Evolutionary conservation across 2,329 filamentous ascomycete species (phyloP).

Genomic region (Aulographum hederae): DNA sequence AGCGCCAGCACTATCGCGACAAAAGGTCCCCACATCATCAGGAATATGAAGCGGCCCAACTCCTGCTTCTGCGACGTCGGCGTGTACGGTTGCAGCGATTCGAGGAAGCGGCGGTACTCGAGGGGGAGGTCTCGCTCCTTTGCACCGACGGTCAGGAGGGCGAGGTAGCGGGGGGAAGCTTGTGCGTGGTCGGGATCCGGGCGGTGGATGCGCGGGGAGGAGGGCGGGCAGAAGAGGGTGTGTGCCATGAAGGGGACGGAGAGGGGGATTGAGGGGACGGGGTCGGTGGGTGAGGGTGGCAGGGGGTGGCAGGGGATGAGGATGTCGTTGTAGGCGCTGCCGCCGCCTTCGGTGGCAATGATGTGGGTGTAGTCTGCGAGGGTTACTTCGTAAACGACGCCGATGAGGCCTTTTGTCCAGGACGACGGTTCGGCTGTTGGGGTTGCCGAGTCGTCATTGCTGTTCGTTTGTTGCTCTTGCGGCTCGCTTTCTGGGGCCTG

Average conservation of each 20-base stretch:
- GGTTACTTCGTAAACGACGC: constrained; percentile 92
- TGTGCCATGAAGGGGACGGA: constrained; percentile 55
- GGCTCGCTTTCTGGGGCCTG: constrained; percentile 10
- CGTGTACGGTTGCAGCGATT: constrained; percentile 49
- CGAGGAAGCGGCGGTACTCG: constrained; percentile 60
- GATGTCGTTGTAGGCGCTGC: constrained; percentile 68
- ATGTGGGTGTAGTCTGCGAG: constrained; percentile 66
- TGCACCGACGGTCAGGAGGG: constrained; percentile 62
- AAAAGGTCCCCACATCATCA: constrained; percentile 38
- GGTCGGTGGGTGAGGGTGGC: constrained; percentile 24
- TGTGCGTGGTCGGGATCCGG: constrained; percentile 59
- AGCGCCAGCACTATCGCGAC: constrained; percentile 28
- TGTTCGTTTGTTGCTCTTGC: constrained; percentile 13
- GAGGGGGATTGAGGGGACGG: constrained; percentile 45
- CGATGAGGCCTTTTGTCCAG: constrained; percentile 73
- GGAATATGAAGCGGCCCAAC: constrained; percentile 46
- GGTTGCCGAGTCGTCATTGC: constrained; percentile 11
- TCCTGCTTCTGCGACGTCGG: constrained; percentile 48
- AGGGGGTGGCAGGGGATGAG: constrained; percentile 61
- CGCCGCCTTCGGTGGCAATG: constrained; percentile 78
- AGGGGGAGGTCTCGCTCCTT: constrained; percentile 61
- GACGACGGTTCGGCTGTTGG: constrained; percentile 8
- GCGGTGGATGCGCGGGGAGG: constrained; percentile 30
- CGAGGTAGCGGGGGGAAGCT: constrained; percentile 67
- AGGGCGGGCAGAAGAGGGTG: constrained; percentile 56